These are phyloP conservation scores for Tylopilus intermedius DNA, from an alignment of 768 basidiomycete species.

Conservation along the genomic window DNA sequence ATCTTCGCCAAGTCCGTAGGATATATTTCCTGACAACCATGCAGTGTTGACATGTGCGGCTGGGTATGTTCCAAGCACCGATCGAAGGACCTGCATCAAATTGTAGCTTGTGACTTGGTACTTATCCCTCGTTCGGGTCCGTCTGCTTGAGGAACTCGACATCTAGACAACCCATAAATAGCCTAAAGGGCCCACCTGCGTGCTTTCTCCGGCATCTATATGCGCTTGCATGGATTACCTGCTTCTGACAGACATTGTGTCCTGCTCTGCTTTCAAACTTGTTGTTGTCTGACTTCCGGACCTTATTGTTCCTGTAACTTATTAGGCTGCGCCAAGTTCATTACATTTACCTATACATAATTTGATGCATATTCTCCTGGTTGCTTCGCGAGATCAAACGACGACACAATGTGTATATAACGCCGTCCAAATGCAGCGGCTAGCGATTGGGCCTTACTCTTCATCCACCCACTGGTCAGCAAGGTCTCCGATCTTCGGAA, in stretches of 20 bases:
- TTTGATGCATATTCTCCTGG: not conserved
- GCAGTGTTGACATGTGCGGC: slow-evolving; percentile 10
- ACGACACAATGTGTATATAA: not conserved
- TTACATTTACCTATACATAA: not conserved
- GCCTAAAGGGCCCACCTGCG: not conserved
- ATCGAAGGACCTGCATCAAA: slow-evolving; percentile 13
- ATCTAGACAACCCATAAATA: not conserved
- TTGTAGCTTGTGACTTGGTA: slow-evolving; percentile 3
- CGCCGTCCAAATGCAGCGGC: not conserved
- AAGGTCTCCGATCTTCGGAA: slow-evolving; percentile 59
- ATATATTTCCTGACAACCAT: not conserved
- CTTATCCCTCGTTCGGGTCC: not conserved
- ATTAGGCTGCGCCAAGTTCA: not conserved
- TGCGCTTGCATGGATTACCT: not conserved
- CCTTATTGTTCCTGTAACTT: not conserved
- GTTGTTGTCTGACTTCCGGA: not conserved
- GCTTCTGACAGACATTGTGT: not conserved
- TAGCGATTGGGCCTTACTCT: slow-evolving; percentile 36
- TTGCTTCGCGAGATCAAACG: slow-evolving; percentile 2
- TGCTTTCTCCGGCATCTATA: not conserved
- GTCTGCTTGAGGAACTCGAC: not conserved
- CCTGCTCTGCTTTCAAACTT: not conserved
- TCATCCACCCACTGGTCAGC: slow-evolving; percentile 69
- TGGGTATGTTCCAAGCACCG: slow-evolving; percentile 14
- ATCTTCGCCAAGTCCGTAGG: not conserved